Percentiles rank a stretch among this genome's conserved stretches.
Conservation (phyloP, 2,329 filamentous ascomycete genomes). For the Aureobasidium subglaciale region DNA sequence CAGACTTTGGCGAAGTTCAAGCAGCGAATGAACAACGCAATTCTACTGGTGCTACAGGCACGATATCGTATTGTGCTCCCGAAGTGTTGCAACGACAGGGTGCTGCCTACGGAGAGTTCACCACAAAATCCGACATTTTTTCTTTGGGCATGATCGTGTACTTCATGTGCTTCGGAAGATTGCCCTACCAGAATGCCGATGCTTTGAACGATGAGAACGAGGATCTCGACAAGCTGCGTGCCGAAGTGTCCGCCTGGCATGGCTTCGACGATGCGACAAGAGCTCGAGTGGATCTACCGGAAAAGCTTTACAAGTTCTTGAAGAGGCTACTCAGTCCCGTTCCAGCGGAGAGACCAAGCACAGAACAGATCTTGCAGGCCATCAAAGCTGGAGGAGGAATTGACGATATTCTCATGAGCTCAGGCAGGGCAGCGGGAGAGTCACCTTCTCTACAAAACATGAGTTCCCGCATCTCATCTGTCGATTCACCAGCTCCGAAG, state of each 20-base stretch:
- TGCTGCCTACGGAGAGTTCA: conserved; percentile 77
- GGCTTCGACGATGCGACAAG: conserved; percentile 64
- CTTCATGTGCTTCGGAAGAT: conserved; percentile 88
- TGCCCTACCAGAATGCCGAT: conserved; percentile 48
- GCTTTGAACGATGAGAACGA: conserved; percentile 65
- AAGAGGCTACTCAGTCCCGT: conserved; percentile 73
- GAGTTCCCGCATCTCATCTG: conserved; percentile 35
- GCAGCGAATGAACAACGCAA: conserved; percentile 71
- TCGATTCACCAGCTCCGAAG: conserved; percentile 31
- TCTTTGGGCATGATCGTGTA: conserved; percentile 97
- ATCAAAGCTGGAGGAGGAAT: conserved; percentile 60
- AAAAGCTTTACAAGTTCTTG: conserved; percentile 77
- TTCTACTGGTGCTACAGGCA: conserved; percentile 88
- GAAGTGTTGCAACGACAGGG: conserved; percentile 70
- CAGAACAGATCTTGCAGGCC: conserved; percentile 73
- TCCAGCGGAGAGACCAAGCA: conserved; percentile 69
- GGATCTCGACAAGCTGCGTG: conserved; percentile 72
- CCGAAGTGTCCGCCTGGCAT: conserved; percentile 77
- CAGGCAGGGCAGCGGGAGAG: conserved; percentile 27
- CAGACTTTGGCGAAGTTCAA: conserved; percentile 97
- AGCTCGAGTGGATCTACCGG: conserved; percentile 72
- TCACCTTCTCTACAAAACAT: conserved; percentile 23
- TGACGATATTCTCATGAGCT: conserved; percentile 26
- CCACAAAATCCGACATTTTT: conserved; percentile 96
- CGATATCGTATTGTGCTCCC: conserved; percentile 94